Evolutionary conservation across 768 basidiomycete genomes (phyloP), one percentile per base, ranked within the genome.

Genomic region (Mycena filopes): DNA sequence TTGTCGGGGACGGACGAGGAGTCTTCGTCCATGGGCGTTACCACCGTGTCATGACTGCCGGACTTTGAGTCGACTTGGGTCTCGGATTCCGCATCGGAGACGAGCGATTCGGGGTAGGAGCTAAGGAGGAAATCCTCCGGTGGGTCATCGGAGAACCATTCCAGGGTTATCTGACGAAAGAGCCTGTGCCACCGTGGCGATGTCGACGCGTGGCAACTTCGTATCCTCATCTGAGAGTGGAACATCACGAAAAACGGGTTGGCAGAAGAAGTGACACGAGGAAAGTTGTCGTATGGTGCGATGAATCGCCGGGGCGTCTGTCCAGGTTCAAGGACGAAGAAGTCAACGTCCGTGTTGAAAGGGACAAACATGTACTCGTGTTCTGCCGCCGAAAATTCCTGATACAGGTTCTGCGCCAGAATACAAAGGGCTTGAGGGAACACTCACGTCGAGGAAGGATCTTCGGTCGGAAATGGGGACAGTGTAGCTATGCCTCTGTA

Each of bases 191-290:
- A 59, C 9, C 7, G 21, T 16, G 25, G 8, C 2, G 57, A 49
- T 10, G 21, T 7, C 26, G 10, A n/a, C 13, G 21, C 33, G n/a
- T 18, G 16, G 33, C 20, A 57, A 16, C 12, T n/a, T 21, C 11
- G 2, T n/a, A 59, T 41, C 20, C 41, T 42, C 47, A 13, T 16
- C 9, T 20, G 48, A 4, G 57, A 26, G 16, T 49, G 15, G 47
- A 59, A 58, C 13, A 47, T 20, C 13, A 49, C 57, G n/a, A 59
- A 59, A 23, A 59, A 59, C 8, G 57, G 57, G 23, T 59, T 49
- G 57, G 47, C 57, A 5, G 57, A 40, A 23, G 57, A 59, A 16
- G 46, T 59, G 10, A 59, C 57, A 1, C 36, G 47, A n/a, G 48
- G 57, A 23, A 59, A 48, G 26, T 49, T 25, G 23, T 21, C n/a